phyloP scores from a whole-genome alignment of 2,329 filamentous ascomycete genomes.

The Talaromyces sp. region DNA sequence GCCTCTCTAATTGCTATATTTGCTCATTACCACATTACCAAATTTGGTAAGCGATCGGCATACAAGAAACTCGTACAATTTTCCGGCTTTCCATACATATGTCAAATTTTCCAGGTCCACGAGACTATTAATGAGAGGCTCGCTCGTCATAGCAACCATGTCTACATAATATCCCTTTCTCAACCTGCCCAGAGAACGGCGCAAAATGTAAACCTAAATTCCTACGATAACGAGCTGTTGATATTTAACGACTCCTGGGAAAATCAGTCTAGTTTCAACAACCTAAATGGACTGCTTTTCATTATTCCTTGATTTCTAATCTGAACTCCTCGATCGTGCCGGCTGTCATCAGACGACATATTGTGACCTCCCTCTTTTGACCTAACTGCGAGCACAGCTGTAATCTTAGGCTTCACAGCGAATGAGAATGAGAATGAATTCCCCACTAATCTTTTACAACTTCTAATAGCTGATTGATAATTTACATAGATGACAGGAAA shows the following conservation, averaged over 20 bases:
- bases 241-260: constrained; percentile 51
- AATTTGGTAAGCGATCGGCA: too few relatives aligned
- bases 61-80: constrained; percentile 15
- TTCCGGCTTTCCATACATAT: constrained; percentile 50
- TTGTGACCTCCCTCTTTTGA: too few relatives aligned
- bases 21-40: too few relatives aligned
- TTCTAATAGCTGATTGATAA: constrained; percentile 35
- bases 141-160: constrained; percentile 44
- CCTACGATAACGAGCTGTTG: constrained; percentile 47
- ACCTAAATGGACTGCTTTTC: constrained; percentile 50
- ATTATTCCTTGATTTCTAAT: constrained; percentile 41
- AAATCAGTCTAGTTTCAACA: constrained; percentile 49
- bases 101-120: constrained; percentile 42
- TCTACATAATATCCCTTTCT: constrained; percentile 49
- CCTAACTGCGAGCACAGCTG: constrained; percentile 37
- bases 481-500: too few relatives aligned
- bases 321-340: constrained; percentile 36
- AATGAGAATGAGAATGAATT: constrained; percentile 22
- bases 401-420: constrained; percentile 38
- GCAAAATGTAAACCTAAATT: constrained; percentile 44
- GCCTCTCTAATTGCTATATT: too few relatives aligned
- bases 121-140: constrained; percentile 48
- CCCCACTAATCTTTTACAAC: constrained; percentile 34
- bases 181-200: constrained; percentile 45
- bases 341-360: too few relatives aligned